Evolutionary conservation across 106 monocot genomes (phyloP).

Genomic region (Dendrobium huoshanense): DNA sequence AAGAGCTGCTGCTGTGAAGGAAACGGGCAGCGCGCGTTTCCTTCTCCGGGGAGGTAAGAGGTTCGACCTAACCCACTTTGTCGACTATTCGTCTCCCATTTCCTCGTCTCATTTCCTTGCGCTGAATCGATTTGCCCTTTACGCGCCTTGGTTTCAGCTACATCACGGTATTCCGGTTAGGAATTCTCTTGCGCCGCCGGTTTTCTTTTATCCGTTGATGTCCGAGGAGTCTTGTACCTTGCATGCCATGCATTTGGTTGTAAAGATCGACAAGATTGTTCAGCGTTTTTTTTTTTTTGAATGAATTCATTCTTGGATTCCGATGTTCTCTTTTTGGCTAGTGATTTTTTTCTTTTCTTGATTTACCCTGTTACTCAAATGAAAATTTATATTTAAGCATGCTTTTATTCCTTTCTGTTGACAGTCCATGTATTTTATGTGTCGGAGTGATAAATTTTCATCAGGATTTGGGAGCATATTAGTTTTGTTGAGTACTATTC

Average conservation of each 20-base stretch:
- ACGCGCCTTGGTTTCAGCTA: neutral
- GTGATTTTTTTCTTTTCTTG: neutral
- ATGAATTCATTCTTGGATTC: neutral
- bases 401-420: neutral
- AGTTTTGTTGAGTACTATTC: neutral
- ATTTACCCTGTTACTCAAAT: neutral
- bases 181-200: neutral
- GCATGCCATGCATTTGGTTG: neutral
- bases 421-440: neutral
- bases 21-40: neutral
- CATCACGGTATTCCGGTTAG: neutral
- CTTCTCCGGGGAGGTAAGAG: neutral
- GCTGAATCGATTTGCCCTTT: neutral
- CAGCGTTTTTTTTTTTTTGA: neutral
- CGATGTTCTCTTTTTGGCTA: neutral
- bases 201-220: neutral
- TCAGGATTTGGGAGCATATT: neutral
- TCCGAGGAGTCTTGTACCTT: neutral
- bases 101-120: neutral
- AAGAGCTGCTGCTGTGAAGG: neutral
- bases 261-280: neutral
- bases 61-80: neutral
- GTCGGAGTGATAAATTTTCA: neutral
- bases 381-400: no score
- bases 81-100: neutral